Conservation (phyloP, 257 asterid species). For the Ehretia macrophylla region DNA sequence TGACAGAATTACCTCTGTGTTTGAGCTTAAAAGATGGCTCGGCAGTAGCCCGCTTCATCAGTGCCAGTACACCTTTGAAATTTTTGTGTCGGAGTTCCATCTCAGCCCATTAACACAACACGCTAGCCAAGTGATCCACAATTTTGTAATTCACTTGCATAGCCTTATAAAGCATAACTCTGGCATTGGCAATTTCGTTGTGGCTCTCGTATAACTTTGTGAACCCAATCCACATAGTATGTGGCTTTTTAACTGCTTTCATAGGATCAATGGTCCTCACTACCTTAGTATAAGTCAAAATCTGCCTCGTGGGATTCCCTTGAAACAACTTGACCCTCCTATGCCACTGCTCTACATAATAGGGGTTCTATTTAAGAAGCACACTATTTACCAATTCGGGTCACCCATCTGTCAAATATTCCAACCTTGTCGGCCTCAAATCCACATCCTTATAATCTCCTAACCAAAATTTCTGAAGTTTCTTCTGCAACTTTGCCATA, state of each 20-base stretch:
- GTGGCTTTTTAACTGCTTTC: conserved; percentile 98
- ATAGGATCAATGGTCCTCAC: conserved; percentile 92
- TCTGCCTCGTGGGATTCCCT: conserved; percentile 81
- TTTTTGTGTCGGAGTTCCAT: conserved; percentile 95
- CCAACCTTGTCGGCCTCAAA: conserved; percentile 85
- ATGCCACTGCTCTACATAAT: conserved; percentile 98
- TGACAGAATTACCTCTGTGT: conserved; percentile 69
- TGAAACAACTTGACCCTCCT: conserved; percentile 87
- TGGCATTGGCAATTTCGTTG: conserved; percentile 71
- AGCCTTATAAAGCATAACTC: conserved; percentile 91
- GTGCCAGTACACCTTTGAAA: conserved; percentile 76
- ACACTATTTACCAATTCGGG: conserved; percentile 97
- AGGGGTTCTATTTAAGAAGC: conserved; percentile 92
- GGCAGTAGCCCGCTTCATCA: conserved; percentile 97
- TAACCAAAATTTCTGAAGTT: conserved; percentile 61
- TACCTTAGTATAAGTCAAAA: conserved; percentile 89
- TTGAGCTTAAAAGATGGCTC: conserved; percentile 95
- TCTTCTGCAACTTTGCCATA: conserved; percentile 64
- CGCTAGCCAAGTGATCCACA: conserved; percentile 89
- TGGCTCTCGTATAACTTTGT: conserved; percentile 84
- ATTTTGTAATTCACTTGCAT: conserved; percentile 90
- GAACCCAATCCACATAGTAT: conserved; percentile 94
- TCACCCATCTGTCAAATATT: conserved; percentile 90
- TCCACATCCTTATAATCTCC: conserved; percentile 82
- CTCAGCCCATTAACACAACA: conserved; percentile 99